Evolutionary conservation across 2,329 filamentous ascomycete genomes (phyloP), one percentile per base, ranked within the genome.

Genomic region (Beauveria sp.): DNA sequence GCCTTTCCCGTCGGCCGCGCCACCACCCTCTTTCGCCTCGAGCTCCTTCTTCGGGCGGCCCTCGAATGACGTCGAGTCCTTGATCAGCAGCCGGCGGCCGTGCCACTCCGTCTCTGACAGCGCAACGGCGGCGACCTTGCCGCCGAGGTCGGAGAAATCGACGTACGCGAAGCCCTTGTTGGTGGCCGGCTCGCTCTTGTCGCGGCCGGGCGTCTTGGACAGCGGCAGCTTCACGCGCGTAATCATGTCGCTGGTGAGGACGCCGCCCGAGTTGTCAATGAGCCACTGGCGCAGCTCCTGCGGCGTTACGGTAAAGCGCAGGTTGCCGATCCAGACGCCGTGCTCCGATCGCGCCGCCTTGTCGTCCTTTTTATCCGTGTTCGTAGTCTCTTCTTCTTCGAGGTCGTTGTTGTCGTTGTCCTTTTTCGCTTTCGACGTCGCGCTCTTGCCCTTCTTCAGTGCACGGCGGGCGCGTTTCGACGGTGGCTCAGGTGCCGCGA

Each of bases 101-200:
- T 80, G 77, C 57, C 96, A 78, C 58, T 92, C 83, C 47, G 87
- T 89, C 75, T 99, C 95, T n/a, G 90, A 96, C 46, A 97, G 79
- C 2, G 86, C 88, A 65, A 97, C 82, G 52, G 92, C 93, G n/a
- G 87, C 85, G 40, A 91, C 79, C 69, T 92, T 83, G 49, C 86
- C 83, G n/a, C 76, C 77, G 46, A 87, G 82, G 26, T 83, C 88
- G 51, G 85, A 79, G 71, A 99, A 96, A 73, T 99, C 96, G 65
- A 99, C 86, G 71, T 99, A 99, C 60, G 95, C 95, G 71, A 97
- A 99, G 18, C 95, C 96, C 75, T 89, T 93, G 78, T 98, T 99
- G n/a, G 65, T 62, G 3, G 72, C 68, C 62, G 72, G 72, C 49
- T 70, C 68, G 54, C 70, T 74, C 43, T 71, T 71, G 28, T 71